phyloP scores from a whole-genome alignment of 177 flowering plant genomes.

The Vitis hybrid region DNA sequence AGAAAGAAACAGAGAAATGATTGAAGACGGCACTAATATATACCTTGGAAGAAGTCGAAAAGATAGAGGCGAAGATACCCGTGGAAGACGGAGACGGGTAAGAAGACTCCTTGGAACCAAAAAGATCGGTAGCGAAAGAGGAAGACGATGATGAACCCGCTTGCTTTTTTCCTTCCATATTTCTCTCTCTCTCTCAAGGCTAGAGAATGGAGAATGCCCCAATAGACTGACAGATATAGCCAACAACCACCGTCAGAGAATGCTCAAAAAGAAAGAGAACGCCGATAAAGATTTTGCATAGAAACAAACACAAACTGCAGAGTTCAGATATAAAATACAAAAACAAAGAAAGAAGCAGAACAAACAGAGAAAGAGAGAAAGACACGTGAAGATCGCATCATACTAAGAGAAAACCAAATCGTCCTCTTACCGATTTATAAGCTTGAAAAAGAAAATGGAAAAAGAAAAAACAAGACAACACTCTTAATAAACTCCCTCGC shows the following conservation, averaged over 20 bases:
- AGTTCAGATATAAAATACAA: neutral
- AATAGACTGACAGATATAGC: slow-evolving; percentile 1
- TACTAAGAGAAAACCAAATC: slow-evolving; percentile 15
- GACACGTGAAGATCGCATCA: slow-evolving; percentile 30
- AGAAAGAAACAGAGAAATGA: neutral
- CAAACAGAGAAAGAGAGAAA: slow-evolving; percentile 10
- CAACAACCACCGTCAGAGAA: slow-evolving; percentile 15
- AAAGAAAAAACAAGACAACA: no score
- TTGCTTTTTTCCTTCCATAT: slow-evolving; percentile 51
- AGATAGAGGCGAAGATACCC: slow-evolving; percentile 45
- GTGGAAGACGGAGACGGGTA: slow-evolving; percentile 26
- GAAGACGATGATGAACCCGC: slow-evolving; percentile 32
- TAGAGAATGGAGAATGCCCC: neutral
- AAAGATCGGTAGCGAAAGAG: slow-evolving; percentile 45
- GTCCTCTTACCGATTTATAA: slow-evolving; percentile 9
- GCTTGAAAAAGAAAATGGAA: neutral
- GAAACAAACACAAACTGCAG: slow-evolving; percentile 16
- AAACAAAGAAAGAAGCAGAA: slow-evolving; percentile 2
- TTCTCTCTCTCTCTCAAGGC: neutral
- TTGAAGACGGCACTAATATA: neutral
- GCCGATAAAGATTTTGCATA: neutral
- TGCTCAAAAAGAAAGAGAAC: neutral
- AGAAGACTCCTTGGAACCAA: slow-evolving; percentile 37
- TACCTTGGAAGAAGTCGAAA: slow-evolving; percentile 38
- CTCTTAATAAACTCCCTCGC: neutral